Base-by-base conservation (phyloP, 352 stramenopile species). In the Phytophthora rubi region DNA sequence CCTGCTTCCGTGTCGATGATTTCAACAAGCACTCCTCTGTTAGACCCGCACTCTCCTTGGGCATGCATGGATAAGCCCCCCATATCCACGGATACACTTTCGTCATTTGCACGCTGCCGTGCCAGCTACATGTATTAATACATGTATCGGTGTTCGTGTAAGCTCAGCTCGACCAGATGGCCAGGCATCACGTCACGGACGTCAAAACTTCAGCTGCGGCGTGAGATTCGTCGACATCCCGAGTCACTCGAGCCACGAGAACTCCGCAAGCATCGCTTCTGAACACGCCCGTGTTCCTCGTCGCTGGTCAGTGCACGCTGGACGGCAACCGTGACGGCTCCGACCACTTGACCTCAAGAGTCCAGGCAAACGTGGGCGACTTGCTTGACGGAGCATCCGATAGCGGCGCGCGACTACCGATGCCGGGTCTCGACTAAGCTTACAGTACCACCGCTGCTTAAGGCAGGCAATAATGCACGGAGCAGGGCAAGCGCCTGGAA, bases 341-440 rank as follows among this genome's bases (percentile, higher is more conserved):
- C 37, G 45, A 30, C 59, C 66, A 61, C 47, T 69, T 65, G 63
- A 72, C 52, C 49, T 72, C 52, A 68, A 72, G 55, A 47, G 54
- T 28, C 10, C 44, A 47, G 39, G 39, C 39, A 47, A 47, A 21
- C 13, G 39, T 47, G 39, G 13, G 53, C 10, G 53, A 48, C 55
- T 62, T 21, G 55, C 35, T 15, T 26, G 26, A 60, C 6, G 33
- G 49, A 55, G 49, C 49, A 55, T 32, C 49, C 33, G 33, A 39
- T 6, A 35, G 32, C 32, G 10, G 32, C 10, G 45, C 45, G 13
- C 39, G 39, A 65, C 45, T 59, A 70, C 10, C 54, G 30, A 48
- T 10, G 47, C 30, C n/a, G 2, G 39, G 62, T 64, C 52, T 69
- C 62, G 53, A 63, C 32, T 6, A 21, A 21, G 18, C 18, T 21